Percentiles rank a stretch among this genome's conserved stretches.
Conservation (phyloP, 352 stramenopile genomes). For the Globisporangium acanthophoron region DNA sequence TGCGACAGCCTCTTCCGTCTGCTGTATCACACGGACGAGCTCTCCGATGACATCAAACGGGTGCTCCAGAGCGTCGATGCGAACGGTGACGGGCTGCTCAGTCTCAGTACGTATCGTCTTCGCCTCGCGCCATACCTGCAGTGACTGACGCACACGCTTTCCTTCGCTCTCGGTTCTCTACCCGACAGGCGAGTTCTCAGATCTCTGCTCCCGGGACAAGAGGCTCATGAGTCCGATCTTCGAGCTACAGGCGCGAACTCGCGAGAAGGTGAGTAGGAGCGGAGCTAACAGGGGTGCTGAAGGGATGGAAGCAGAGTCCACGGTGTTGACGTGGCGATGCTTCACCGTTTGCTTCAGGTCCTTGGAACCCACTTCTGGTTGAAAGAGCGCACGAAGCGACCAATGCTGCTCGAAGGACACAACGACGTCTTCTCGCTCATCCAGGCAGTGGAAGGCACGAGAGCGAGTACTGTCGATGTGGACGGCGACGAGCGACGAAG, state of each 20-base stretch:
- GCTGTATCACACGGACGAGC: constrained; percentile 36
- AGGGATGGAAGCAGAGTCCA: not conserved
- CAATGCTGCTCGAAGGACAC: constrained; percentile 15
- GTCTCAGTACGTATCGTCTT: constrained; percentile 12
- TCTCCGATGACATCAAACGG: constrained; percentile 27
- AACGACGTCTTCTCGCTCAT: constrained; percentile 25
- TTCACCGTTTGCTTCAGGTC: constrained; percentile 1
- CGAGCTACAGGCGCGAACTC: constrained; percentile 21
- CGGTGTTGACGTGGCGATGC: too few relatives aligned
- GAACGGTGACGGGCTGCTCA: constrained; percentile 25
- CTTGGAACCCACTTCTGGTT: constrained; percentile 31
- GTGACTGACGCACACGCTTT: not conserved
- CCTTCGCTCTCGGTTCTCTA: not conserved
- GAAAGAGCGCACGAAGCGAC: constrained; percentile 27
- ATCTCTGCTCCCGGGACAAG: constrained; percentile 30
- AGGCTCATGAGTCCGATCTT: constrained; percentile 38
- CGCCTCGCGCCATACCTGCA: not conserved
- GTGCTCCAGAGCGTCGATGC: constrained; percentile 29
- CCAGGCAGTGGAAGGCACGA: constrained; percentile 4
- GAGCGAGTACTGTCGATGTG: not conserved
- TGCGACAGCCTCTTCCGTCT: constrained; percentile 50
- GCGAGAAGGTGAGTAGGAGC: constrained; percentile 17
- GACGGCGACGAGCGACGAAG: not conserved
- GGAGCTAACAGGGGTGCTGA: not conserved
- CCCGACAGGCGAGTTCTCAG: constrained; percentile 30